Evolutionary conservation across 352 stramenopile species (phyloP).

Genomic region (Phytophthora parvispora): DNA sequence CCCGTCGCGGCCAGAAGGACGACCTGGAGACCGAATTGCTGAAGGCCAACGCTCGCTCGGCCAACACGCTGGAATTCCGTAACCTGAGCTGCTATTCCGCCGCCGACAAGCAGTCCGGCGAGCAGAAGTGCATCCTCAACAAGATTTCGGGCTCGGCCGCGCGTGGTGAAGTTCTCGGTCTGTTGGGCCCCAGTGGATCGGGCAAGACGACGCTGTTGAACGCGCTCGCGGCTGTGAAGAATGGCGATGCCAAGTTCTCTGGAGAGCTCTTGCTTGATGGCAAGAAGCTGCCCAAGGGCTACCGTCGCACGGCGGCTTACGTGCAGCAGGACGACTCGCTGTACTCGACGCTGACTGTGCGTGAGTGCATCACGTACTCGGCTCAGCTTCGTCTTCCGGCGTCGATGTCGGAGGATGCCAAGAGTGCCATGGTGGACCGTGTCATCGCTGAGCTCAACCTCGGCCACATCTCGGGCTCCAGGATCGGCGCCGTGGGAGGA

Average conservation of each 20-base stretch:
- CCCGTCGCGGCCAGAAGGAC: slow-evolving; percentile 5
- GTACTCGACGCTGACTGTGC: slow-evolving; percentile 84
- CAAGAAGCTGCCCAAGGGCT: slow-evolving; percentile 60
- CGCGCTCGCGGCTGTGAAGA: slow-evolving; percentile 77
- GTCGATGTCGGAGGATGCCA: slow-evolving; percentile 56
- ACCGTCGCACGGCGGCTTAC: slow-evolving; percentile 85
- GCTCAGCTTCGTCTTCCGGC: slow-evolving; percentile 77
- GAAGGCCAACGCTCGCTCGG: slow-evolving; percentile 52
- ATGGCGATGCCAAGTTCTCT: slow-evolving; percentile 58
- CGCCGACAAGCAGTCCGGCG: neutral
- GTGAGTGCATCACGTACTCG: slow-evolving; percentile 88
- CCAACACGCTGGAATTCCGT: slow-evolving; percentile 62
- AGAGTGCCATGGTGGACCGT: slow-evolving; percentile 75
- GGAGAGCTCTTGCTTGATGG: slow-evolving; percentile 77
- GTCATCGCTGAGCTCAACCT: slow-evolving; percentile 84
- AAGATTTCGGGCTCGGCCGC: slow-evolving; percentile 63
- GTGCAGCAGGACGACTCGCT: slow-evolving; percentile 91
- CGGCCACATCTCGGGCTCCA: slow-evolving; percentile 64
- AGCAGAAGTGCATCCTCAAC: slow-evolving; percentile 62
- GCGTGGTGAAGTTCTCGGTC: slow-evolving; percentile 70
- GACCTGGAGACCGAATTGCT: slow-evolving; percentile 54
- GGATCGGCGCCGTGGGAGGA: slow-evolving; percentile 57
- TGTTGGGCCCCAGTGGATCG: slow-evolving; percentile 82
- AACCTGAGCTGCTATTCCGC: slow-evolving; percentile 64
- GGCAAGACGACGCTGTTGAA: slow-evolving; percentile 90